Evolutionary conservation across 805 yeast genomes (phyloP).

Genomic region (Lipomyces oligophaga): DNA sequence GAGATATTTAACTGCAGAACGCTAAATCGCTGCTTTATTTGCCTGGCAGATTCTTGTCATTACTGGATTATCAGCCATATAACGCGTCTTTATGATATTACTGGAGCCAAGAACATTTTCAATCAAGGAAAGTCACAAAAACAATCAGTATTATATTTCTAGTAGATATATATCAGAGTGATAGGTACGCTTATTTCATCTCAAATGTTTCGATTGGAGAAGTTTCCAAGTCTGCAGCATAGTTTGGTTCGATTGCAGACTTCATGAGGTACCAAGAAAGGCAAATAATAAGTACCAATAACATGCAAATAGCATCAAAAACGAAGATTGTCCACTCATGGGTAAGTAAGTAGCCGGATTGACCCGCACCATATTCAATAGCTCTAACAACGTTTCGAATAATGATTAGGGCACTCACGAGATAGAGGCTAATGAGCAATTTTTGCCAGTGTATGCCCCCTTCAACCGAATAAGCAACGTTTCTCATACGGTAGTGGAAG

Average conservation of each 20-base stretch:
- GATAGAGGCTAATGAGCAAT: slow-evolving; percentile 1
- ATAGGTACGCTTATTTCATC: neutral
- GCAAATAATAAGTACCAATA: neutral
- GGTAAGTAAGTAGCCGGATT: slow-evolving; percentile 6
- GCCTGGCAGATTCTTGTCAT: no score
- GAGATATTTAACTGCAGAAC: no score
- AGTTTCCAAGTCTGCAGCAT: neutral
- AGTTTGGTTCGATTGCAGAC: neutral
- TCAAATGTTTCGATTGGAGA: neutral
- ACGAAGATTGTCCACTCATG: slow-evolving; percentile 6
- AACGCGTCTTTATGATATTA: no score
- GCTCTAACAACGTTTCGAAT: slow-evolving; percentile 4
- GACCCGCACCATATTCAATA: slow-evolving; percentile 6
- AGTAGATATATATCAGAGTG: no score
- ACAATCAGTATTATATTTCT: no score
- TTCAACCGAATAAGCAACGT: neutral
- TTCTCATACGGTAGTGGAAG: slow-evolving; percentile 17
- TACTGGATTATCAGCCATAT: no score
- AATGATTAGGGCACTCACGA: neutral
- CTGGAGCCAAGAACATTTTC: no score
- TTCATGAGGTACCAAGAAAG: neutral
- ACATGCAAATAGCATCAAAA: slow-evolving; percentile 10
- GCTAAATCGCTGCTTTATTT: no score
- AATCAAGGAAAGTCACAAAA: no score
- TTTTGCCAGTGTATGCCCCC: slow-evolving; percentile 1